Conservation (phyloP, 345 rosid species). For the Brassica juncea region DNA sequence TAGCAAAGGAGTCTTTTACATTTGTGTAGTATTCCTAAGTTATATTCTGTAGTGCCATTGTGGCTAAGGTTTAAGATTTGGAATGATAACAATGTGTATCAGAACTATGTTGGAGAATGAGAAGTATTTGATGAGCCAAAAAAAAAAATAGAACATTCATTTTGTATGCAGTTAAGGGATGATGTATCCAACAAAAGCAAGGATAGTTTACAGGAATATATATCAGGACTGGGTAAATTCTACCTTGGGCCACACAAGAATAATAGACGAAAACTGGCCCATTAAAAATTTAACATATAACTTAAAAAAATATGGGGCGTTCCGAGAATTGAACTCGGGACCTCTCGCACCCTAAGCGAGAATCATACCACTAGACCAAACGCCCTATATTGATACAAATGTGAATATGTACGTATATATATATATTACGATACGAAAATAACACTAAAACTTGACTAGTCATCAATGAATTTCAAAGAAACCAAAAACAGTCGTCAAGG, state of each 20-base stretch:
- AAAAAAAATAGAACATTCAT: not conserved
- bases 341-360: conserved; percentile 95
- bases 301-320: conserved; percentile 46
- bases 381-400: conserved; percentile 37
- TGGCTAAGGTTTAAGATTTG: too few relatives aligned
- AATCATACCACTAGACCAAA: conserved; percentile 95
- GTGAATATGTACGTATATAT: too few relatives aligned
- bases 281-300: too few relatives aligned
- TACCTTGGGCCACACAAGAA: not conserved
- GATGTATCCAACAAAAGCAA: not conserved
- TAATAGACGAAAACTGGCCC: not conserved
- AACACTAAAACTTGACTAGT: not conserved
- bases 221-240: too few relatives aligned
- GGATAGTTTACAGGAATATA: not conserved
- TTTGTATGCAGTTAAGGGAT: not conserved
- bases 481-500: too few relatives aligned
- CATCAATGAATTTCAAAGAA: not conserved
- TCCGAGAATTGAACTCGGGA: conserved; percentile 79
- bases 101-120: too few relatives aligned
- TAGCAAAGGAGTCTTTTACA: too few relatives aligned
- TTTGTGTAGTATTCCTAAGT: too few relatives aligned
- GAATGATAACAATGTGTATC: too few relatives aligned
- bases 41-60: too few relatives aligned
- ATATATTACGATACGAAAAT: too few relatives aligned
- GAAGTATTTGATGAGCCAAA: too few relatives aligned